A percentile compares a stretch with the other conserved stretches of the same genome.
These are phyloP conservation scores for Agroathelia rolfsii DNA, from an alignment of 1,284 basidiomycete species.

Conservation along the genomic window DNA sequence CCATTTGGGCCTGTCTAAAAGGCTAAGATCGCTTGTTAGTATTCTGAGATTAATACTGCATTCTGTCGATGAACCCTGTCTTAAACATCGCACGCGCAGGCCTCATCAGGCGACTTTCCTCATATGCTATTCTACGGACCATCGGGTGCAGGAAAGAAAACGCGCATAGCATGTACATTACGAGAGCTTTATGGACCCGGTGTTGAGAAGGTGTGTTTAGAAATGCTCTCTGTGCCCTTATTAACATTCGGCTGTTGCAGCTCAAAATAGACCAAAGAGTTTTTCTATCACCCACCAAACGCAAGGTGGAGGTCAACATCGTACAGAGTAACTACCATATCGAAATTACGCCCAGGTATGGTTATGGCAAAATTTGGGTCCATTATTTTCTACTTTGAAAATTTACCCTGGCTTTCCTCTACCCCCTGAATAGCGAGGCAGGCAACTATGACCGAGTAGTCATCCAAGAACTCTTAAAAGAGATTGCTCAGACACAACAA, in stretches of 20 bases:
- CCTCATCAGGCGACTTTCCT: slow-evolving; percentile 88
- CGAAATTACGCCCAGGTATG: slow-evolving; percentile 91
- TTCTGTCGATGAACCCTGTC: neutral
- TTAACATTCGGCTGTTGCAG: slow-evolving; percentile 29
- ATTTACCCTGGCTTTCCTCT: slow-evolving; percentile 1
- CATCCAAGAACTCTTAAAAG: slow-evolving; percentile 95
- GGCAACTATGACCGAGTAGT: slow-evolving; percentile 94
- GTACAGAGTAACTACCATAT: slow-evolving; percentile 98
- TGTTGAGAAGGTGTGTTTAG: slow-evolving; percentile 71
- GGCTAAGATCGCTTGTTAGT: slow-evolving; percentile 73
- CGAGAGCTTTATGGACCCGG: slow-evolving; percentile 87
- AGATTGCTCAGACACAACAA: slow-evolving; percentile 98
- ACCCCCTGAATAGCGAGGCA: slow-evolving; percentile 61
- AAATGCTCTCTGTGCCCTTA: neutral
- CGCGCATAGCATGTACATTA: slow-evolving; percentile 84
- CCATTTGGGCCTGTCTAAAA: slow-evolving; percentile 72
- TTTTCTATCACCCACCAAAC: slow-evolving; percentile 89
- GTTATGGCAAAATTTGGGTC: slow-evolving; percentile 3
- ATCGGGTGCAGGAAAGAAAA: slow-evolving; percentile 97
- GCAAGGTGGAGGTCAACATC: slow-evolving; percentile 94
- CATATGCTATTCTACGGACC: slow-evolving; percentile 98
- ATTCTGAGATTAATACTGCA: slow-evolving; percentile 1
- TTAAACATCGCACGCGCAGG: slow-evolving; percentile 30
- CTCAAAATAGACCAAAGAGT: slow-evolving; percentile 97
- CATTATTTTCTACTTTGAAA: neutral